Base-by-base conservation (phyloP, 1,284 basidiomycete species). In the Mycosarcoma mackinlayi region DNA sequence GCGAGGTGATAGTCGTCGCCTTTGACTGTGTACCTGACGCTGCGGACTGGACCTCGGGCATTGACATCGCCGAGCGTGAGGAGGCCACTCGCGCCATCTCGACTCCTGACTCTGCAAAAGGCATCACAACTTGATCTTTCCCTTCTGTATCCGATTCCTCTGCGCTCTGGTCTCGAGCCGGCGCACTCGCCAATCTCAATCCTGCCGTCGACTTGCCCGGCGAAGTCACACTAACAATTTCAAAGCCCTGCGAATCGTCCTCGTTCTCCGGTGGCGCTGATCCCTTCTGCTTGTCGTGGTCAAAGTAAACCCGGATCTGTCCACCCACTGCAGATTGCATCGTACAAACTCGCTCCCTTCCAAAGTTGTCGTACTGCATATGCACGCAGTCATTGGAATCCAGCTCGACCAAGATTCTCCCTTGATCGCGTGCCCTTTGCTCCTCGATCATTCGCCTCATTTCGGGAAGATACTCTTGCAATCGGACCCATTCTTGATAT, bases 401-500 rank as follows among this genome's bases (percentile, higher is more conserved):
- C 16, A 46, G 27, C 11, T 60, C 57, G 21, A 67, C 44, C 30
- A 61, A 38, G 27, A 67, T 51, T 19, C 50, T 18, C 5, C 64
- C 64, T 33, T 52, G 48, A n/a, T 44, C 53, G 4, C 48, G 28
- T n/a, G 53, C 64, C 19, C 40, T 46, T 7, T 48, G 28, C 33
- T 67, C 57, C 13, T 57, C 44, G 10, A 34, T 44, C 34, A 52
- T 16, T 1, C 30, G 42, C 11, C n/a, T 35, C 1, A 52, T 18
- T 10, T 57, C 64, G 1, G 33, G 16, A 1, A 49, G 5, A n/a
- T 23, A 24, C 33, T 67, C 64, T 33, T 67, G 57, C 1, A 53
- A 27, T 4, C 64, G 48, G 3, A 60, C 28, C 52, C 42, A 49
- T 35, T 67, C 64, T 10, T 47, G 27, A 13, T 55, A 48, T 21